Evolutionary conservation across 768 basidiomycete genomes (phyloP).

Genomic region (Termitomyces sp.): DNA sequence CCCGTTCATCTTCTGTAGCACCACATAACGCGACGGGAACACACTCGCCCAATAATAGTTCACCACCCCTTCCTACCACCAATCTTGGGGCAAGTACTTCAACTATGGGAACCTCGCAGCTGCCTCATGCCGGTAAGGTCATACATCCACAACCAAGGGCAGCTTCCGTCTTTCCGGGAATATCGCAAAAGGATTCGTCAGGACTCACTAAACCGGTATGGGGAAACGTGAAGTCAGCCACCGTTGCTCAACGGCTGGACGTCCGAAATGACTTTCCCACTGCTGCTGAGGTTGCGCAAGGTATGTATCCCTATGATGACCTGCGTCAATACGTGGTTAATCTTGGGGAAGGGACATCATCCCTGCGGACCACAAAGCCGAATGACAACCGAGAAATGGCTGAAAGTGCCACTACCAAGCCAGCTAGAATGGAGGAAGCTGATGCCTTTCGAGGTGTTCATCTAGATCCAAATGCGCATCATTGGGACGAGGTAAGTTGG

Average conservation of each 20-base stretch:
- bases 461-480: slow-evolving; percentile 87
- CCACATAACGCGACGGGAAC: slow-evolving; percentile 41
- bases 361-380: slow-evolving; percentile 28
- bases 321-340: slow-evolving; percentile 1
- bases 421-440: slow-evolving; percentile 71
- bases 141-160: slow-evolving; percentile 61
- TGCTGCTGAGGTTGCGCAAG: slow-evolving; percentile 90
- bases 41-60: slow-evolving; percentile 40
- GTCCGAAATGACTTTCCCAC: slow-evolving; percentile 83
- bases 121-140: slow-evolving; percentile 56
- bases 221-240: slow-evolving; percentile 52
- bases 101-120: slow-evolving; percentile 34
- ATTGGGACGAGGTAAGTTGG: slow-evolving; percentile 91
- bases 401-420: slow-evolving; percentile 50
- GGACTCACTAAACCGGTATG: slow-evolving; percentile 56
- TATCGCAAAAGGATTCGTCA: slow-evolving; percentile 25
- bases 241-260: slow-evolving; percentile 34
- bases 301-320: slow-evolving; percentile 31
- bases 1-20: slow-evolving; percentile 68
- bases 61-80: slow-evolving; percentile 31
- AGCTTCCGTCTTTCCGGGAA: slow-evolving; percentile 23
- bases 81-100: slow-evolving; percentile 24
- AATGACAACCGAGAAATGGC: slow-evolving; percentile 40
- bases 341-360: slow-evolving; percentile 20
- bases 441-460: slow-evolving; percentile 95